Evolutionary conservation across 2,329 filamentous ascomycete genomes (phyloP).

Genomic region (Ophiostoma piceae): DNA sequence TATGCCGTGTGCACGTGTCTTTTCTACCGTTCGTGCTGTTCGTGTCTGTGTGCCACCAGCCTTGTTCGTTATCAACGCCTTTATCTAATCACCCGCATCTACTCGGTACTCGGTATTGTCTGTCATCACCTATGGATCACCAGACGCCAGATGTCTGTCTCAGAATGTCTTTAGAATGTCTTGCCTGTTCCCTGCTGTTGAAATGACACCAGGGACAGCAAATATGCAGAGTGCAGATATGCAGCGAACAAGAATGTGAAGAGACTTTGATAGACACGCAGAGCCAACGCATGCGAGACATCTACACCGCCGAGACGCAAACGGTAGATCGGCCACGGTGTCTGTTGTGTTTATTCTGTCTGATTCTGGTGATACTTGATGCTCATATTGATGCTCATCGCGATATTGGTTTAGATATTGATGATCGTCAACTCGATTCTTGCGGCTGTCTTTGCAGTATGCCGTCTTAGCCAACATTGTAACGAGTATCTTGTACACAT

Average conservation of each 20-base stretch:
- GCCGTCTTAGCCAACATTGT: not conserved
- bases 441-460: not conserved
- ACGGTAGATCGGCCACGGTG: not conserved
- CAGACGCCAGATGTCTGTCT: not conserved
- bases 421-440: not conserved
- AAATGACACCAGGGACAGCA: not conserved
- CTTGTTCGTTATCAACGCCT: too few relatives aligned
- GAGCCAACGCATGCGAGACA: not conserved
- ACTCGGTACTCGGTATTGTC: not conserved
- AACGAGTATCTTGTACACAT: too few relatives aligned
- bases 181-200: not conserved
- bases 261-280: not conserved
- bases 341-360: not conserved
- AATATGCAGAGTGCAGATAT: not conserved
- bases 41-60: not conserved
- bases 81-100: not conserved
- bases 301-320: slow-evolving; percentile 1
- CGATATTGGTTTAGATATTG: too few relatives aligned
- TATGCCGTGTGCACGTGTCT: not conserved
- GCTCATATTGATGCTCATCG: too few relatives aligned
- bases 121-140: not conserved
- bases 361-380: too few relatives aligned
- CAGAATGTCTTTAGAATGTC: slow-evolving; percentile 3
- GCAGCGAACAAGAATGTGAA: not conserved
- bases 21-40: not conserved